These are phyloP conservation scores for Botrytis elliptica DNA, from an alignment of 2,329 filamentous ascomycete species.

Conservation along the genomic window DNA sequence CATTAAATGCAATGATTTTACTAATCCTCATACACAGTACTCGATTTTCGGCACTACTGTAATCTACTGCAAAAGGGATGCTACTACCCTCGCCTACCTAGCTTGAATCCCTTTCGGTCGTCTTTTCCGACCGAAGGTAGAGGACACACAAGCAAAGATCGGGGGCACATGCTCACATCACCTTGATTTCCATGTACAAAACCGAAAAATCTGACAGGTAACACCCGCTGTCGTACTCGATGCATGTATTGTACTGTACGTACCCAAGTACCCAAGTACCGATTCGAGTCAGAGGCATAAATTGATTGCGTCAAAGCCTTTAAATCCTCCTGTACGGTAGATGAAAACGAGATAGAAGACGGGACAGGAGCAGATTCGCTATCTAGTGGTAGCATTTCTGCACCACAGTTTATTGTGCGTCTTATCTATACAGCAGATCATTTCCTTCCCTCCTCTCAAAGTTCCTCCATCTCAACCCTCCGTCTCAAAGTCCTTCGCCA, in stretches of 20 bases:
- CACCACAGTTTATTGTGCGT: not conserved
- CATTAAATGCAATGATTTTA: slow-evolving; percentile 13
- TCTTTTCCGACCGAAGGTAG: not conserved
- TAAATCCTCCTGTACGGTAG: not conserved
- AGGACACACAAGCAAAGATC: not conserved
- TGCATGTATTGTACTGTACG: not conserved
- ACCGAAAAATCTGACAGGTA: slow-evolving; percentile 16
- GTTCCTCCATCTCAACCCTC: not conserved
- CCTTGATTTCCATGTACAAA: slow-evolving; percentile 5
- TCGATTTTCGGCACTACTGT: slow-evolving; percentile 16
- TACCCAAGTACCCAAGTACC: not conserved
- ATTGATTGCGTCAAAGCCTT: not conserved
- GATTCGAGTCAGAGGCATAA: not conserved
- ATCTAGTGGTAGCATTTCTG: slow-evolving; percentile 14
- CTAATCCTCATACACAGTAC: not conserved
- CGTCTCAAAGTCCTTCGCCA: not conserved
- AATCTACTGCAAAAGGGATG: slow-evolving; percentile 2
- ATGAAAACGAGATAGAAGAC: not conserved
- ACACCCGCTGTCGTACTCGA: slow-evolving; percentile 19
- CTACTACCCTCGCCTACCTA: slow-evolving; percentile 6
- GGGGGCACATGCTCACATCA: slow-evolving; percentile 7
- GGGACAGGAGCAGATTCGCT: not conserved
- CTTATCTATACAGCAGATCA: not conserved
- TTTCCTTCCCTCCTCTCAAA: not conserved
- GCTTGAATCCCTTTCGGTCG: not conserved